phyloP scores from a whole-genome alignment of 129 eudicot genomes.

The Kitagawia praeruptora region DNA sequence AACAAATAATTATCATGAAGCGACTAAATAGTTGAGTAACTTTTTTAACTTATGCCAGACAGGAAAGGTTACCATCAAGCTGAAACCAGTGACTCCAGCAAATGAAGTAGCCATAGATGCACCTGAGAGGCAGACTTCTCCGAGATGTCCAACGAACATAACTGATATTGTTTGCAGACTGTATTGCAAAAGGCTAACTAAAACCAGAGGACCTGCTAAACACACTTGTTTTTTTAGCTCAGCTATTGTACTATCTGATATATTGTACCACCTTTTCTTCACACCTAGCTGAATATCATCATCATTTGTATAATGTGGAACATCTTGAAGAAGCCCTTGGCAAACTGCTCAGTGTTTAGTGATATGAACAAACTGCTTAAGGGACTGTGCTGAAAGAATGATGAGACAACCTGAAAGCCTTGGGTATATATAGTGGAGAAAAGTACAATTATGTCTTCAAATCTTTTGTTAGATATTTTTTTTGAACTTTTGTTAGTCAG shows the following conservation, averaged over 20 bases:
- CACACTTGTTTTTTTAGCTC: conserved; percentile 17
- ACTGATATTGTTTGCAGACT: conserved; percentile 17
- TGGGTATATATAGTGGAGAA: too few relatives aligned
- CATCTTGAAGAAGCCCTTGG: neutral
- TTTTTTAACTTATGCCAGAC: neutral
- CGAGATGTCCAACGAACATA: conserved; percentile 28
- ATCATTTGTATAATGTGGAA: neutral
- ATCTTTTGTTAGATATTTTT: too few relatives aligned
- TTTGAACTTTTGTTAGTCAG: too few relatives aligned
- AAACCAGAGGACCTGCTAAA: conserved; percentile 20
- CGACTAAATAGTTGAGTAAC: too few relatives aligned
- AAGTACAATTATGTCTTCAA: too few relatives aligned
- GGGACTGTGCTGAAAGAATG: too few relatives aligned
- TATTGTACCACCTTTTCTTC: neutral
- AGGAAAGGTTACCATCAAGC: conserved; percentile 17
- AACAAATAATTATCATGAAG: too few relatives aligned
- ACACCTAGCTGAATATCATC: neutral
- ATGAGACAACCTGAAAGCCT: too few relatives aligned
- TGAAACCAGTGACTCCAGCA: conserved; percentile 25
- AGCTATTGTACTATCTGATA: neutral
- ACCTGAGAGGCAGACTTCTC: conserved; percentile 15
- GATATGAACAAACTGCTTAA: too few relatives aligned
- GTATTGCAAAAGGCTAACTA: conserved; percentile 14
- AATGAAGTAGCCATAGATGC: conserved; percentile 29
- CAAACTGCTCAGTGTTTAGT: too few relatives aligned